These are phyloP conservation scores for Planoprotostelium fungivorum DNA, from an alignment of 78 protist genomes.

Conservation along the genomic window DNA sequence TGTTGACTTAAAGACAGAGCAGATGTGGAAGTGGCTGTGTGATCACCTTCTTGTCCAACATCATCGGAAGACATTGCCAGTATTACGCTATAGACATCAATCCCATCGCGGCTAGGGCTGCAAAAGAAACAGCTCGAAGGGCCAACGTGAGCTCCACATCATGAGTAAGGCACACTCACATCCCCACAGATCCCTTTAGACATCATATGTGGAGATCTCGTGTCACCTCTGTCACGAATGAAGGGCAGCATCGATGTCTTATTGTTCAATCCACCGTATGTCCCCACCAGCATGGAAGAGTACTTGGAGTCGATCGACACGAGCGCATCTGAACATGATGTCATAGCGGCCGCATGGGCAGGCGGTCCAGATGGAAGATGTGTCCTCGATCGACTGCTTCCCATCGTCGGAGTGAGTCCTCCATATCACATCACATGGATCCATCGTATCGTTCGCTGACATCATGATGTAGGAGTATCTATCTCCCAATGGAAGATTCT, in stretches of 20 bases:
- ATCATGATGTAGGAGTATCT: slow-evolving; percentile 11
- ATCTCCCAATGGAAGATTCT: slow-evolving; percentile 41
- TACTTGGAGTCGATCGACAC: neutral
- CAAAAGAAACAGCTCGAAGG: slow-evolving; percentile 13
- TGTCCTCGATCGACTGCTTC: slow-evolving; percentile 44
- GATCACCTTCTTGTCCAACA: slow-evolving; percentile 19
- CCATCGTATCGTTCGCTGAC: neutral
- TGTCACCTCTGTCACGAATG: slow-evolving; percentile 12
- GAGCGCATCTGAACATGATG: neutral
- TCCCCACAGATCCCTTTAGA: slow-evolving; percentile 1
- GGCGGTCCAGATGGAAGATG: slow-evolving; percentile 59
- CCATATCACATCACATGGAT: neutral
- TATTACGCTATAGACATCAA: slow-evolving; percentile 44
- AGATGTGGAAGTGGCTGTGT: slow-evolving; percentile 62
- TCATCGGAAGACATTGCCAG: slow-evolving; percentile 2
- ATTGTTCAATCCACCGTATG: slow-evolving; percentile 77
- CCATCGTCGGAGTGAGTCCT: slow-evolving; percentile 32
- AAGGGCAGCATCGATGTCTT: slow-evolving; percentile 45
- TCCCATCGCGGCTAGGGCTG: slow-evolving; percentile 27
- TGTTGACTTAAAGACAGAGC: neutral
- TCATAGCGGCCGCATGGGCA: slow-evolving; percentile 65
- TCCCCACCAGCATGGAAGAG: slow-evolving; percentile 68
- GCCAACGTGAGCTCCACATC: slow-evolving; percentile 4
- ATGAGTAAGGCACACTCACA: neutral
- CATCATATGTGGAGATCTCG: slow-evolving; percentile 22